Base-by-base conservation (phyloP, 2,329 filamentous ascomycete species). In the Botryotinia calthae region DNA sequence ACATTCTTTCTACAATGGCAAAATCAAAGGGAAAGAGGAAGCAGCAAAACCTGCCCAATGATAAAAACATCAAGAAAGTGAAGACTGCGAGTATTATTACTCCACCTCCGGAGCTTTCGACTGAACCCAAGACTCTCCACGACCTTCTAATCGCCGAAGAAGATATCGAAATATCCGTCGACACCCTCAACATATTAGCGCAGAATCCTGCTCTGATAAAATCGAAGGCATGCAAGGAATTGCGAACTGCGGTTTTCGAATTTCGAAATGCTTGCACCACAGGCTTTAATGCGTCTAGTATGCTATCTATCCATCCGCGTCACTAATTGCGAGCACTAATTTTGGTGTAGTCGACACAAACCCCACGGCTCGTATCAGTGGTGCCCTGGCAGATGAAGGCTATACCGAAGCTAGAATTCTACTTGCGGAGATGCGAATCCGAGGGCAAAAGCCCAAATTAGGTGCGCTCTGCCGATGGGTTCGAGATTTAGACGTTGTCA, bases 401-500 rank as follows among this genome's bases (percentile, higher is more conserved):
- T 91, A 89, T 75, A 85, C 84, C 16, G 90, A 92, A n/a, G 89
- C 90, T 8, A 85, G 85, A 69, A 85, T 93, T 25, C 79, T 92
- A 22, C 85, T 93, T 1, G 87, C 90, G 0, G 90, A 93, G 82
- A 93, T 93, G 90, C 85, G 87, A 44, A 88, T 93, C 28, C 84
- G 90, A n/a, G 83, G 84, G 4, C 86, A 92, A 74, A 85, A 87
- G 28, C 90, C 90, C 0, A 91, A 91, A 76, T 82, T 93, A 0
- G 91, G 91, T 31, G 89, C 90, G 1, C 81, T 93, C 12, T 92
- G 90, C 80, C 87, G 91, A 72, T 93, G 91, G 91, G 90, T 93
- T 7, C 86, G 91, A 73, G 90, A 92, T 78, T 82, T 93, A 40
- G 90, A 93, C 77, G 87, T 92, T 37, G 87, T 92, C 67, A 91